These are phyloP conservation scores for Teunomyces cretensis DNA, from an alignment of 805 yeast genomes.

Conservation along the genomic window DNA sequence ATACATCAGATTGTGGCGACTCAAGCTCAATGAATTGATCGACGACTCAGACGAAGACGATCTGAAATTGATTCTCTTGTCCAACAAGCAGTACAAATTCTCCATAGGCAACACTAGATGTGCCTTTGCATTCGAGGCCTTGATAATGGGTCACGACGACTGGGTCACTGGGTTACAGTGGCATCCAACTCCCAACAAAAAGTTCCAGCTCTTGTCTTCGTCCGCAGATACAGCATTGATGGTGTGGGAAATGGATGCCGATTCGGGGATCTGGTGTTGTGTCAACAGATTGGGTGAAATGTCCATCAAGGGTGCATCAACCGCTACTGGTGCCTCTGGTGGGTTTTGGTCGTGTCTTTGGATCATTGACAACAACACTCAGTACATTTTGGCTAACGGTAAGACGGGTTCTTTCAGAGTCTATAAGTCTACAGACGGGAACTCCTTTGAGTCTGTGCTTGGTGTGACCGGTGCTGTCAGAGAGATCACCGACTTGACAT, in stretches of 20 bases:
- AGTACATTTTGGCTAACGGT: constrained; percentile 73
- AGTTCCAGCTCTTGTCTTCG: constrained; percentile 68
- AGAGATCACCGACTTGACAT: constrained; percentile 73
- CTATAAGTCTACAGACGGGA: constrained; percentile 49
- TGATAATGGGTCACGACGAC: constrained; percentile 97
- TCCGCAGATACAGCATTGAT: constrained; percentile 92
- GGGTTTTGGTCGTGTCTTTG: constrained; percentile 68
- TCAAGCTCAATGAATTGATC: constrained; percentile 54
- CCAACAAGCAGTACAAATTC: constrained; percentile 74
- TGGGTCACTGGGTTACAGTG: constrained; percentile 88
- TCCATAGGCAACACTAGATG: constrained; percentile 37
- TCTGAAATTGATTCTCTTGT: constrained; percentile 51
- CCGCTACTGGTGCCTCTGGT: constrained; percentile 93
- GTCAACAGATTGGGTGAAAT: constrained; percentile 82
- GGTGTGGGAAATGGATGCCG: constrained; percentile 87
- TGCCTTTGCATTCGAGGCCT: constrained; percentile 81
- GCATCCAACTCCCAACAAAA: constrained; percentile 52
- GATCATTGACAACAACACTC: constrained; percentile 45
- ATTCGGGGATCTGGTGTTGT: constrained; percentile 90
- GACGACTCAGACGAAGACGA: constrained; percentile 59
- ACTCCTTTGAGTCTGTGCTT: constrained; percentile 44
- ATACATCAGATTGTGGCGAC: constrained; percentile 86
- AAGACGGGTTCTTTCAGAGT: constrained; percentile 90
- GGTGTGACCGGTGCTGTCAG: constrained; percentile 77
- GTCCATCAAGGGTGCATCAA: constrained; percentile 93